These are phyloP conservation scores for Neonectria faginata DNA, from an alignment of 2,329 filamentous ascomycete species.

Conservation along the genomic window DNA sequence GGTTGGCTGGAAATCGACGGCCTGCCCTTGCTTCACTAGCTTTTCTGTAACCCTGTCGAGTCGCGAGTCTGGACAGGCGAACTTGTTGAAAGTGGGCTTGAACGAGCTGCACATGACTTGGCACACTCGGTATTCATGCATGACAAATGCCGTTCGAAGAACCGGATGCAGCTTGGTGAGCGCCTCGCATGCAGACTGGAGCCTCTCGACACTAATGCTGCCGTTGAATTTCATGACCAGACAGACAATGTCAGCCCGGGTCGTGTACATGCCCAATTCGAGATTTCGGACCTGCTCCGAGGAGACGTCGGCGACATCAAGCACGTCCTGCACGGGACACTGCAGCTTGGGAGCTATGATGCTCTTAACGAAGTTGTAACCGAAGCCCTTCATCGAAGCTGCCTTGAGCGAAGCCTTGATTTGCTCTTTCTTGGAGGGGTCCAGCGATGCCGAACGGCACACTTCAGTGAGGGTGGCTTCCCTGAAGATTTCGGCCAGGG, in stretches of 20 bases:
- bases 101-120: constrained; percentile 61
- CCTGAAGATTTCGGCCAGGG: constrained; percentile 57
- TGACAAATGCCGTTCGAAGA: constrained; percentile 66
- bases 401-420: constrained; percentile 6
- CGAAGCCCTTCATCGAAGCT: constrained; percentile 22
- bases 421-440: constrained; percentile 20
- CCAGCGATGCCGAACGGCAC: constrained; percentile 50
- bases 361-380: constrained; percentile 54
- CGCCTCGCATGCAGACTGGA: constrained; percentile 60
- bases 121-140: constrained; percentile 59
- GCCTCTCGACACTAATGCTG: constrained; percentile 54
- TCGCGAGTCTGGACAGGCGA: constrained; percentile 55
- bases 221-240: constrained; percentile 62
- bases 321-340: constrained; percentile 56
- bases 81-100: constrained; percentile 57
- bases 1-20: constrained; percentile 53
- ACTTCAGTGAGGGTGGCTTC: constrained; percentile 59
- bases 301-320: constrained; percentile 62
- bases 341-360: constrained; percentile 58
- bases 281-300: constrained; percentile 61
- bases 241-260: constrained; percentile 60
- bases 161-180: constrained; percentile 61
- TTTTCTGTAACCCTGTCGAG: constrained; percentile 55
- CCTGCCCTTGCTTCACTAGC: constrained; percentile 58
- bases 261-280: constrained; percentile 60